phyloP scores from a whole-genome alignment of 2,329 filamentous ascomycete genomes.

The Nemania bipapillata region DNA sequence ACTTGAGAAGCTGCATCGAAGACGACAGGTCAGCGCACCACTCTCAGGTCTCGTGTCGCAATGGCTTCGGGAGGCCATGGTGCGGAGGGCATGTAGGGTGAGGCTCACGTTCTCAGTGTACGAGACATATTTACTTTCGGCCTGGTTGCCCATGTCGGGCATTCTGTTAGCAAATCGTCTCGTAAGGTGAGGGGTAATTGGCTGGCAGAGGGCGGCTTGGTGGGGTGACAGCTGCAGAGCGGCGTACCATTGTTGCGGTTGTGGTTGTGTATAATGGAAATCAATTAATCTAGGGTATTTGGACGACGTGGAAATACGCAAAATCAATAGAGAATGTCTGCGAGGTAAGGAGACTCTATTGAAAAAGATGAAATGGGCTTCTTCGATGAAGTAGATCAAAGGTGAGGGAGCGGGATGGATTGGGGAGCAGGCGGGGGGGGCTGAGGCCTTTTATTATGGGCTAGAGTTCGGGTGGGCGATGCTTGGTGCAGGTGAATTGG shows the following conservation, averaged over 20 bases:
- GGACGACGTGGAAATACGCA: neutral
- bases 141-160: conserved; percentile 47
- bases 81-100: conserved; percentile 22
- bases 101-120: conserved; percentile 51
- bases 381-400: conserved; percentile 4
- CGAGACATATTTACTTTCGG: conserved; percentile 54
- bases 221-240: conserved; percentile 45
- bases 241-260: conserved; percentile 50
- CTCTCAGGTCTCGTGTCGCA: conserved; percentile 3
- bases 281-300: conserved; percentile 29
- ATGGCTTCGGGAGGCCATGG: conserved; percentile 25
- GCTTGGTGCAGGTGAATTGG: neutral
- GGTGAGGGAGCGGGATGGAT: conserved; percentile 19
- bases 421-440: conserved; percentile 26
- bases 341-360: conserved; percentile 3
- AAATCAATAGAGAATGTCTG: neutral
- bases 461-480: conserved; percentile 25
- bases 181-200: conserved; percentile 51
- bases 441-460: conserved; percentile 33
- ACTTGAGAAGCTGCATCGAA: conserved; percentile 80
- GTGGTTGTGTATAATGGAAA: conserved; percentile 31
- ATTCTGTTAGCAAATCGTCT: conserved; percentile 53
- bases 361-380: conserved; percentile 10
- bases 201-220: conserved; percentile 38
- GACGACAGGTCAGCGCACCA: conserved; percentile 35